Conservation (phyloP, 129 eudicot genomes). For the Escallonia rubra region DNA sequence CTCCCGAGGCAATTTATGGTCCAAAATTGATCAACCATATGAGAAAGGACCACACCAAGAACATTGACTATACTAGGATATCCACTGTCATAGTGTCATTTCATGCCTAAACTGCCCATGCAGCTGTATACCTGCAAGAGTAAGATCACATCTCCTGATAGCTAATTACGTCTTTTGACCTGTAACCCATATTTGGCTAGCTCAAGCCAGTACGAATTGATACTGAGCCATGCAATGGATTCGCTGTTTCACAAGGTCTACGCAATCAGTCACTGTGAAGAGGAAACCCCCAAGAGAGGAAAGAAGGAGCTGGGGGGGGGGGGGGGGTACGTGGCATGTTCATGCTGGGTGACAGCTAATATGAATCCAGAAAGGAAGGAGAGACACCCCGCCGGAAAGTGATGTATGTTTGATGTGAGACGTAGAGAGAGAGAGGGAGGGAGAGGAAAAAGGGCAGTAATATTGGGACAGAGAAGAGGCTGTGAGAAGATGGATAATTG, state of each 20-base stretch:
- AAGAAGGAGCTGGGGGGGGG: background rate
- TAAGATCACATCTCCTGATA: background rate
- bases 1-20: background rate
- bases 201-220: slow-evolving; percentile 7
- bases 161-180: slow-evolving; percentile 10
- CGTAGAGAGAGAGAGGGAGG: background rate
- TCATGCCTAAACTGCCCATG: too few species aligned
- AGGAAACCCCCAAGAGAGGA: too few species aligned
- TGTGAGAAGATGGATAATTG: background rate
- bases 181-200: slow-evolving; percentile 3
- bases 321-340: slow-evolving; percentile 19
- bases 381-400: slow-evolving; percentile 17
- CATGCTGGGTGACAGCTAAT: slow-evolving; percentile 22
- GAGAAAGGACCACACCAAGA: slow-evolving; percentile 7
- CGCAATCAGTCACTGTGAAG: background rate
- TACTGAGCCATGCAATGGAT: slow-evolving; percentile 24
- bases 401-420: background rate
- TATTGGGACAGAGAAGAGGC: background rate
- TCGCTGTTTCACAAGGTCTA: background rate
- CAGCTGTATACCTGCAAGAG: background rate
- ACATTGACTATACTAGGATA: background rate
- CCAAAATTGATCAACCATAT: background rate
- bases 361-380: slow-evolving; percentile 18
- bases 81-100: too few species aligned
- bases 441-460: too few species aligned